Base-by-base conservation (phyloP, 73 alveolate species). In the Paramecium caudatum region DNA sequence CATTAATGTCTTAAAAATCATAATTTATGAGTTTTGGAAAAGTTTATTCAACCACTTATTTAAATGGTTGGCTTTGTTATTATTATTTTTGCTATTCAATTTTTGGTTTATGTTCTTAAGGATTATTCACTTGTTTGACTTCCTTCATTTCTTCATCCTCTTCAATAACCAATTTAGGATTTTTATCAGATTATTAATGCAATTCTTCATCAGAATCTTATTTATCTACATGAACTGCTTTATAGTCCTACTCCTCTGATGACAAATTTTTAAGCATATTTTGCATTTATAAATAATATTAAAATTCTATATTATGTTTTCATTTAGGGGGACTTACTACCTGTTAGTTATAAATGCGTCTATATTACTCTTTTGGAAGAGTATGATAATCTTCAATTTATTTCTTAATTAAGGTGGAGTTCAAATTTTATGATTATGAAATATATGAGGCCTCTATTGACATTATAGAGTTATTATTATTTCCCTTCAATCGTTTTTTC, bases 371-470 rank as follows among this genome's bases (percentile, higher is more conserved):
- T 45, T 39, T 74, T 16, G 88, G 88, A 15, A 74, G 46, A 19
- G 88, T 74, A 37, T 74, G 88, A 9, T 39, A 74, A 74, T 74
- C 88, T 43, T 34, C 23, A 27, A 74, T 74, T 39, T 74, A 74
- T 45, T 74, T 74, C 47, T 74, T 74, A 74, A 74, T 45, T 41
- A 74, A 45, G 0, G 69, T 21, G 17, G 43, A 6, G 43, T 74
- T 74, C 43, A 36, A 36, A 16, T 65, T 65, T 65, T 6, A 41
- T 41, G 49, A 7, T 7, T 33, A 5, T 65, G 83, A 65, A 7
- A 65, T 49, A 65, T 65, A 65, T 0, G 83, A 65, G 32, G 83
- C 83, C 10, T 65, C 83, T 4, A 65, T 65, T 55, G 80, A 36
- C 0, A 30, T 25, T 16, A 33, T 33, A 21, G 17, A 37, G 3